Base-by-base conservation (phyloP, 225 moss, liverwort and hornwort genomes). In the Pseudisothecium myosuroides region DNA sequence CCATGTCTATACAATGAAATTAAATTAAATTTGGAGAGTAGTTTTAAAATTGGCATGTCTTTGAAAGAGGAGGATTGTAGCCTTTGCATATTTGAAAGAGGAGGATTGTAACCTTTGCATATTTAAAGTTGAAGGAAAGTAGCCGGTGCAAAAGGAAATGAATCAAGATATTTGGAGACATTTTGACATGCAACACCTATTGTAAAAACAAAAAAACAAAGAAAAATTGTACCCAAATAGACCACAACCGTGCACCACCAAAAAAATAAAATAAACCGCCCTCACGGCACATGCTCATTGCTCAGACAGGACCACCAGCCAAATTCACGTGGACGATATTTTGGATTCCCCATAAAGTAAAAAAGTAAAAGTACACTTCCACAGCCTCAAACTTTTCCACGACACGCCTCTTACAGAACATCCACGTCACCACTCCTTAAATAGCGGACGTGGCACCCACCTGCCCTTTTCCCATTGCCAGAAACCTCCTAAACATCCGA, bases 121-220 rank as follows among this genome's bases (percentile, higher is more conserved):
- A 18, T 9, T 18, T 65, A 36, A 65, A 65, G 9, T 65, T 34
- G 65, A 17, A 13, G 63, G 8, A 32, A 31, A 63, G 63, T 63
- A 32, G 4, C 8, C 32, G 7, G 16, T 15, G 16, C 16, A 16
- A 36, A 65, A 18, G 18, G 16, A 65, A 65, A 34, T 10, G 9
- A 34, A 2, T n/a, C n/a, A n/a, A n/a, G n/a, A n/a, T n/a, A n/a
- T n/a, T 18, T 4, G 10, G 36, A n/a, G 36, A 66, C 20, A 66
- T 20, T 37, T 36, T 20, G 20, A 20, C 19, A 56, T 56, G 56
- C 61, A 61, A 24, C 72, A 27, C 27, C 27, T 24, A 9, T 26
- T 1, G 9, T 17, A 8, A 5, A 11, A 74, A 2, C 18, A 26
- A 23, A 6, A n/a, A 24, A 8, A 4, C 0, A 14, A 54, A 54